Percentiles rank a stretch among this genome's conserved stretches.
Conservation (phyloP, 73 alveolate genomes). For the Symbiodinium pilosum region DNA sequence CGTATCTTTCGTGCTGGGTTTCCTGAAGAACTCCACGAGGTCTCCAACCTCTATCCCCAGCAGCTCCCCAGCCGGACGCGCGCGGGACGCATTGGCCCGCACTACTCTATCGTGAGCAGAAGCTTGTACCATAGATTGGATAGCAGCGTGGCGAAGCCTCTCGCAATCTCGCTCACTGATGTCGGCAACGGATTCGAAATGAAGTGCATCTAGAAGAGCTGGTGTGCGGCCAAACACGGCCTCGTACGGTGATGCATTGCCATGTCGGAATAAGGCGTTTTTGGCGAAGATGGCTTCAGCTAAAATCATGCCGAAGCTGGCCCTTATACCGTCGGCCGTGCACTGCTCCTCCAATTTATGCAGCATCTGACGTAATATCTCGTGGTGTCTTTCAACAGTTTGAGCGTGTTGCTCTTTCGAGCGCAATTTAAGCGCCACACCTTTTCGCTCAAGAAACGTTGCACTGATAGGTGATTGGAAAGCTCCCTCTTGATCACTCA, state of each 20-base stretch:
- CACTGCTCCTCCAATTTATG: neutral
- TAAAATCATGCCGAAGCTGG: neutral
- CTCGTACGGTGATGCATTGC: slow-evolving; percentile 20
- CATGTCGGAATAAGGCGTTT: neutral
- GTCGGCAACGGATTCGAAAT: neutral
- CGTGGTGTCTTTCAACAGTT: slow-evolving; percentile 45
- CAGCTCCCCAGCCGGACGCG: neutral
- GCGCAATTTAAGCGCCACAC: neutral
- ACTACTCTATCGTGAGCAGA: neutral
- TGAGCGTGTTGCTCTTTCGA: neutral
- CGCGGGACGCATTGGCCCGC: neutral
- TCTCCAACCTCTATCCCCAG: neutral
- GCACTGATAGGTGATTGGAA: neutral
- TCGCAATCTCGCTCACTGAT: neutral
- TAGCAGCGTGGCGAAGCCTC: neutral
- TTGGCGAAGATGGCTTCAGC: neutral
- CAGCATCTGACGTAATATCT: neutral
- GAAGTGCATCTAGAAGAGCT: neutral
- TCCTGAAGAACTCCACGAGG: slow-evolving; percentile 21
- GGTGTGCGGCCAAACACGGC: slow-evolving; percentile 69
- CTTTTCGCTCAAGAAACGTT: neutral
- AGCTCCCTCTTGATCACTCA: neutral
- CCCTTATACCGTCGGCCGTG: neutral
- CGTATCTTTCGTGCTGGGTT: slow-evolving; percentile 8
- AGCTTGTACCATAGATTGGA: neutral